phyloP scores from a whole-genome alignment of 2,329 filamentous ascomycete species.

The Penicillium sp. region DNA sequence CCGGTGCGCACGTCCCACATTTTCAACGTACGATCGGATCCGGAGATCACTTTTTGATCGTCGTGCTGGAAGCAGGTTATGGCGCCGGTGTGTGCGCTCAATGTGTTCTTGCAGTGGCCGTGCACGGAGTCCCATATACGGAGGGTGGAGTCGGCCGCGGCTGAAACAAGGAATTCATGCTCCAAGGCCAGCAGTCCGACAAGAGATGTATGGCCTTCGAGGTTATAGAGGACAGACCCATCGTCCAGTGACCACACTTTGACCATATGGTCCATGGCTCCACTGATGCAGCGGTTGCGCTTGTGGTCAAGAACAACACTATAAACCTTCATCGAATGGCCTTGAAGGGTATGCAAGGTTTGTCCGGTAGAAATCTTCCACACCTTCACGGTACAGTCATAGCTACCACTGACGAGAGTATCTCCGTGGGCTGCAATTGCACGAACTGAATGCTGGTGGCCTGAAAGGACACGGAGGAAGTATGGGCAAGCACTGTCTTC shows the following conservation, averaged over 20 bases:
- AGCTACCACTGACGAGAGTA: conserved; percentile 94
- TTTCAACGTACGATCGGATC: conserved; percentile 92
- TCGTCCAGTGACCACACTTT: conserved; percentile 96
- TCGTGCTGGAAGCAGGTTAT: conserved; percentile 99
- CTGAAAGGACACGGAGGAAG: conserved; percentile 82
- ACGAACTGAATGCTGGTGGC: conserved; percentile 90
- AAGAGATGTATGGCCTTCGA: conserved; percentile 89
- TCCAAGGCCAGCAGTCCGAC: conserved; percentile 89
- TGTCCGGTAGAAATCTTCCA: conserved; percentile 98
- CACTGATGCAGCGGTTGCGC: conserved; percentile 93
- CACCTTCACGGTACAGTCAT: conserved; percentile 91
- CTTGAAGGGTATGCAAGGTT: conserved; percentile 76
- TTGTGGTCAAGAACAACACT: conserved; percentile 92
- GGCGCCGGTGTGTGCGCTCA: conserved; percentile 92
- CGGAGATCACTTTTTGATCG: conserved; percentile 92
- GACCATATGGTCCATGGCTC: conserved; percentile 96
- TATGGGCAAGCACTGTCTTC: conserved; percentile 83
- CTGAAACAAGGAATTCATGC: conserved; percentile 87
- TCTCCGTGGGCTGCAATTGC: conserved; percentile 94
- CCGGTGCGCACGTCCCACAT: conserved; percentile 97
- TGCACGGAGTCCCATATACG: conserved; percentile 96
- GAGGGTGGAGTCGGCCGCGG: conserved; percentile 90
- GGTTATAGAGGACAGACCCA: conserved; percentile 79
- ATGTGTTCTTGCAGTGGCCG: conserved; percentile 83
- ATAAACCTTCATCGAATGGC: conserved; percentile 92